These are phyloP conservation scores for Phaeomoniella chlamydospora DNA, from an alignment of 2,329 filamentous ascomycete species.

Conservation along the genomic window DNA sequence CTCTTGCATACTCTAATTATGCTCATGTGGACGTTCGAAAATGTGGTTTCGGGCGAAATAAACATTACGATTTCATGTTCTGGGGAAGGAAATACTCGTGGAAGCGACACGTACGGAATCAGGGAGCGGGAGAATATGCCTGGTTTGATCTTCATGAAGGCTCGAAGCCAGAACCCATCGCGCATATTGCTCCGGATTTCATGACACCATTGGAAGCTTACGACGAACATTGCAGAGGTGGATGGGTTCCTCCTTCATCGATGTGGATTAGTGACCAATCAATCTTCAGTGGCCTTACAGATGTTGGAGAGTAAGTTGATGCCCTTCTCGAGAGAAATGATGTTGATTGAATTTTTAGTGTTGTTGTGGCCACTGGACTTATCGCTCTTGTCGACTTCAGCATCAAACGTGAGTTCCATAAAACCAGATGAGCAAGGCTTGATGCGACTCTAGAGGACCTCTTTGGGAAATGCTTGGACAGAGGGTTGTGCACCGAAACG, in stretches of 20 bases:
- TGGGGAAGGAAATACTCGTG: conserved; percentile 80
- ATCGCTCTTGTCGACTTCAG: conserved; percentile 80
- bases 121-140: conserved; percentile 47
- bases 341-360: conserved; percentile 33
- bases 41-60: conserved; percentile 48
- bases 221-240: conserved; percentile 63
- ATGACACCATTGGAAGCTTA: conserved; percentile 55
- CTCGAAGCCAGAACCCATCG: conserved; percentile 50
- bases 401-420: conserved; percentile 66
- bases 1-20: conserved; percentile 95
- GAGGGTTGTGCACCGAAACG: too few species aligned
- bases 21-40: conserved; percentile 75
- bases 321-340: conserved; percentile 3
- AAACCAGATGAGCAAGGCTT: conserved; percentile 35
- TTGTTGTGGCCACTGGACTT: conserved; percentile 80
- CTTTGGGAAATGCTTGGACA: too few species aligned
- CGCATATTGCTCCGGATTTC: conserved; percentile 72
- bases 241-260: conserved; percentile 80
- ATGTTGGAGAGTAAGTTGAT: conserved; percentile 69
- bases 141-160: conserved; percentile 69
- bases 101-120: conserved; percentile 59
- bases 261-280: conserved; percentile 74
- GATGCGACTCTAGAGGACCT: conserved; percentile 36
- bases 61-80: conserved; percentile 84
- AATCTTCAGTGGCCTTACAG: conserved; percentile 55